phyloP scores from a whole-genome alignment of 805 yeast genomes.

The Metschnikowia colocasiae region DNA sequence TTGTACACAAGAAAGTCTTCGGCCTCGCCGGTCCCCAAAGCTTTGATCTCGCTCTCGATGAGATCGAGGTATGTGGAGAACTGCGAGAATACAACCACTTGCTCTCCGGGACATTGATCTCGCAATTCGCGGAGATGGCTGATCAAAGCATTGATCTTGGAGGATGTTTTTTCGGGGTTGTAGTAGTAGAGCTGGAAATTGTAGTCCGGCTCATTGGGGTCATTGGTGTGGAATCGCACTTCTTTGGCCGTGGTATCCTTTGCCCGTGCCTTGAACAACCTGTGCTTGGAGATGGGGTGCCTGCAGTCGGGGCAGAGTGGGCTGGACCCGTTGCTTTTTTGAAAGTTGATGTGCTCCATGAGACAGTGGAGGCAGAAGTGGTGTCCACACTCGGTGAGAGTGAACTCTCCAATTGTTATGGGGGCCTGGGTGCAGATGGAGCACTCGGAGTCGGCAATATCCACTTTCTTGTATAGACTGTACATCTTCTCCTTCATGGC shows the following conservation, averaged over 20 bases:
- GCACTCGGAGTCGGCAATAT: conserved; percentile 59
- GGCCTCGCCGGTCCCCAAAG: conserved; percentile 27
- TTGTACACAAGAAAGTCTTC: conserved; percentile 54
- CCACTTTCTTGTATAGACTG: conserved; percentile 26
- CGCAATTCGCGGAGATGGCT: conserved; percentile 53
- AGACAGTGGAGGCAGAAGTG: conserved; percentile 72
- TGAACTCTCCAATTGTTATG: conserved; percentile 48
- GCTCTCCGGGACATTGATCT: conserved; percentile 59
- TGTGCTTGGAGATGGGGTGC: conserved; percentile 43
- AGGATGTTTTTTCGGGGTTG: conserved; percentile 55
- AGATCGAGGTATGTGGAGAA: conserved; percentile 80
- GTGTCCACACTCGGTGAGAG: conserved; percentile 78
- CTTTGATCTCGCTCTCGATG: conserved; percentile 55
- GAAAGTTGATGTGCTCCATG: conserved; percentile 70
- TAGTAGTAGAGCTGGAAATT: conserved; percentile 38
- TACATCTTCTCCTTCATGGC: conserved; percentile 24
- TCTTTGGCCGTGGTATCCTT: conserved; percentile 23
- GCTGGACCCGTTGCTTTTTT: conserved; percentile 41
- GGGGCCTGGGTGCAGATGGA: conserved; percentile 78
- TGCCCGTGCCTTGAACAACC: conserved; percentile 43
- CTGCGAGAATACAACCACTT: conserved; percentile 86
- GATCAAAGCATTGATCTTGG: conserved; percentile 69
- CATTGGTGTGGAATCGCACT: conserved; percentile 29
- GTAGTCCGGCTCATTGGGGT: conserved; percentile 22
- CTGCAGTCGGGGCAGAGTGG: conserved; percentile 80